Evolutionary conservation across 805 yeast species (phyloP).

Genomic region (Osmozyma mogii): DNA sequence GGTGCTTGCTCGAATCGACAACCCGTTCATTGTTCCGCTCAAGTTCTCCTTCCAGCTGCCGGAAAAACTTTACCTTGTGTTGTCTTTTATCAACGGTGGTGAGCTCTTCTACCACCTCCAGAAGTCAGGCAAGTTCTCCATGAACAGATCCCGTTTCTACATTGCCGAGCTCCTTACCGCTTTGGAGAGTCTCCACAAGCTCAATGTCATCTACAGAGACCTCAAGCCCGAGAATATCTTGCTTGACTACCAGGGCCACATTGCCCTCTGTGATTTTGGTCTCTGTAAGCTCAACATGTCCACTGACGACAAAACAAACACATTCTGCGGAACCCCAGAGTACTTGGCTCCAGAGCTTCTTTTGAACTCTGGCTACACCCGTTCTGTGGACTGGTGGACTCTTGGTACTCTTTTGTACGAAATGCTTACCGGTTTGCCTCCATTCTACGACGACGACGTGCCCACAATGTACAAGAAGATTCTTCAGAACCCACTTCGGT

Average conservation of each 20-base stretch:
- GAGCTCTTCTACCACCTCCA: conserved; percentile 93
- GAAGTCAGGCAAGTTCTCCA: conserved; percentile 78
- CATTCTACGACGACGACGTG: conserved; percentile 91
- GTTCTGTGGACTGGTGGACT: conserved; percentile 99
- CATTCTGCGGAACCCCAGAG: conserved; percentile 98
- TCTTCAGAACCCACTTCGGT: conserved; percentile 76
- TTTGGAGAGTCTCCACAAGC: conserved; percentile 80
- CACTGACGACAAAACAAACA: conserved; percentile 76
- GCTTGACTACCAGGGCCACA: conserved; percentile 94
- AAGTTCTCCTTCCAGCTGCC: conserved; percentile 96
- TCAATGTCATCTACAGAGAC: conserved; percentile 92
- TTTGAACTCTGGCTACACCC: conserved; percentile 87
- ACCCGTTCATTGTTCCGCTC: conserved; percentile 93
- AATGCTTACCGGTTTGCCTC: conserved; percentile 96
- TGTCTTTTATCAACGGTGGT: conserved; percentile 95
- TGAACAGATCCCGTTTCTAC: conserved; percentile 86
- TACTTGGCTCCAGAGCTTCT: conserved; percentile 92
- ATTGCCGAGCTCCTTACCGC: conserved; percentile 93
- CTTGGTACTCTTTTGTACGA: conserved; percentile 88
- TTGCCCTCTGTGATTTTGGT: conserved; percentile 96
- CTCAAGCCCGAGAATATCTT: conserved; percentile 93
- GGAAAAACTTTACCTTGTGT: conserved; percentile 84
- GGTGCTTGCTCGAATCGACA: conserved; percentile 84
- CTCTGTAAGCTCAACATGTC: conserved; percentile 93
- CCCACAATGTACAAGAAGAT: conserved; percentile 92